phyloP scores from a whole-genome alignment of 257 asterid genomes.

The Oldenlandia corymbosa region DNA sequence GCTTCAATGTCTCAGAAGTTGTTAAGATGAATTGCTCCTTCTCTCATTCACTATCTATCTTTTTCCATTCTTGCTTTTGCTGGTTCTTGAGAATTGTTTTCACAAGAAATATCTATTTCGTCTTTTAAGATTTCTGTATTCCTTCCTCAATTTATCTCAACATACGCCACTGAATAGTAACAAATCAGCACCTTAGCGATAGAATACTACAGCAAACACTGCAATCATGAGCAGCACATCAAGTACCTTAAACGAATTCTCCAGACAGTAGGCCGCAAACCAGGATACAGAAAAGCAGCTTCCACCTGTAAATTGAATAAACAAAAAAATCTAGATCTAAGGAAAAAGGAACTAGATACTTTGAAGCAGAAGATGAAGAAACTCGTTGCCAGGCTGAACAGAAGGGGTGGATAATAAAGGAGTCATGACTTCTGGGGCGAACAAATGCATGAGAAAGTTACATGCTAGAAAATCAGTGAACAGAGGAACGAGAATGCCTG shows the following conservation, averaged over 20 bases:
- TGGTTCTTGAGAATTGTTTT: neutral
- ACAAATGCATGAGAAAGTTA: neutral
- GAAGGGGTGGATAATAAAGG: neutral
- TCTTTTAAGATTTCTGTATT: no score
- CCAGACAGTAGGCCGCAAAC: constrained; percentile 83
- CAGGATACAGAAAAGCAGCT: constrained; percentile 92
- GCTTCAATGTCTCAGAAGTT: neutral
- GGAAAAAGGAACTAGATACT: neutral
- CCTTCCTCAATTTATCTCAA: neutral
- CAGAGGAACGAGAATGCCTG: constrained; percentile 4
- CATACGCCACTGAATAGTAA: neutral
- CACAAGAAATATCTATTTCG: neutral
- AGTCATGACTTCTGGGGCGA: neutral
- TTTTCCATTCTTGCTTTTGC: neutral
- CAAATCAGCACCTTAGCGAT: no score
- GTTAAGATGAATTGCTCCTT: neutral
- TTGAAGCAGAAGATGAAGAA: neutral
- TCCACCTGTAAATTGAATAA: constrained; percentile 51
- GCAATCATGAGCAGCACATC: constrained; percentile 1
- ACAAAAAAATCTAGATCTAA: constrained; percentile 9
- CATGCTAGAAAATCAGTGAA: neutral
- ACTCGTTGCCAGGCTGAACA: neutral
- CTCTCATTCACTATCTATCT: neutral
- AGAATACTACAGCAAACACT: neutral
- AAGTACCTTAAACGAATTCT: constrained; percentile 81